These are phyloP conservation scores for Lachnellula cervina DNA, from an alignment of 2,329 filamentous ascomycete species.

Conservation along the genomic window DNA sequence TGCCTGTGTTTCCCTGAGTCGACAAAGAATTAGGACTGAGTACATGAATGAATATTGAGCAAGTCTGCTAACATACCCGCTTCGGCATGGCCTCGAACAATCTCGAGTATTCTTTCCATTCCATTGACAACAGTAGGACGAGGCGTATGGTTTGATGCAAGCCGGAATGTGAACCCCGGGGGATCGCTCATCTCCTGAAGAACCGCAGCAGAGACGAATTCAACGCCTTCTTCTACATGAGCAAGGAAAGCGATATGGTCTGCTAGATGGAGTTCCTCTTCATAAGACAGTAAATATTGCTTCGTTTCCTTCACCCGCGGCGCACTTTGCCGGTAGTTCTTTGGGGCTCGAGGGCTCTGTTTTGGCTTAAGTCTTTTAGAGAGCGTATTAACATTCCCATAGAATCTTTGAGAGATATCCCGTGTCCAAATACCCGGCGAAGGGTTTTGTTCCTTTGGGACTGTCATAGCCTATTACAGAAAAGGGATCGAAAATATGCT, in stretches of 20 bases:
- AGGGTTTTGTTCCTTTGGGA: background rate
- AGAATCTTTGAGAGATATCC: background rate
- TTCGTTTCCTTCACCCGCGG: background rate
- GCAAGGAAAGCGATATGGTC: constrained; percentile 24
- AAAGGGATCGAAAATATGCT: background rate
- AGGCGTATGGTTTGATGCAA: constrained; percentile 19
- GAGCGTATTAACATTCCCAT: background rate
- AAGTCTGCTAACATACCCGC: background rate
- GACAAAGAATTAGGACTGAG: background rate
- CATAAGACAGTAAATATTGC: constrained; percentile 1
- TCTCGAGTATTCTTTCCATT: background rate
- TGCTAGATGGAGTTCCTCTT: constrained; percentile 23
- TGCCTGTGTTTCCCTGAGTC: background rate
- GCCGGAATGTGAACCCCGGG: constrained; percentile 13
- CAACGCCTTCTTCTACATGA: constrained; percentile 3
- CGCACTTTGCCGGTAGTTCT: background rate
- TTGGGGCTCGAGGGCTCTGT: background rate
- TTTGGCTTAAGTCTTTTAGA: background rate
- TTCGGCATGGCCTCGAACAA: constrained; percentile 4
- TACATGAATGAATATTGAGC: background rate
- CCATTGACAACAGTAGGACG: background rate
- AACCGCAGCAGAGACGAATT: constrained; percentile 18
- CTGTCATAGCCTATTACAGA: background rate
- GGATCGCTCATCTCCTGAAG: constrained; percentile 13
- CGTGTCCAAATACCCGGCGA: constrained; percentile 27